Evolutionary conservation across 108 stramenopile species (phyloP).

Genomic region (Fistulifera pelliculosa): DNA sequence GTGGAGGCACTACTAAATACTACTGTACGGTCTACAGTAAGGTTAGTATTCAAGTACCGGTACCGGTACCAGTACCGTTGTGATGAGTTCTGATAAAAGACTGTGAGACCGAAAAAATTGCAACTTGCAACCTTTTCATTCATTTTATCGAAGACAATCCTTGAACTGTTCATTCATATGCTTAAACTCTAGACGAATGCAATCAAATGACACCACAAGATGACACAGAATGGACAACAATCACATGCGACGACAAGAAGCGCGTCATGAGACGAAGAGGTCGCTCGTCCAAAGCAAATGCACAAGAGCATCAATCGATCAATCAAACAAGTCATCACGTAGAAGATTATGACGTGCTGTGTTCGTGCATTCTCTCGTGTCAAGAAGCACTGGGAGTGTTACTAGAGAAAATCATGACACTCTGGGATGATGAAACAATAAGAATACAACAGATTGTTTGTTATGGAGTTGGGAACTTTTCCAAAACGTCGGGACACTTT

Average conservation of each 20-base stretch:
- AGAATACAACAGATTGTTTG: conserved; percentile 18
- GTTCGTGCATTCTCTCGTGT: background rate
- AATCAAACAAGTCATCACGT: conserved; percentile 3
- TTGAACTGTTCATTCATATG: too few relatives aligned
- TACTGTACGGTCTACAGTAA: too few relatives aligned
- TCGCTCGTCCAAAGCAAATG: background rate
- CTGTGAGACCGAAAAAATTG: too few relatives aligned
- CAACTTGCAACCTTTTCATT: too few relatives aligned
- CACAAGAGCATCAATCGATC: background rate
- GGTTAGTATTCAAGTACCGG: too few relatives aligned
- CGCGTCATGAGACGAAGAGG: conserved; percentile 6
- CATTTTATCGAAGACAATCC: too few relatives aligned
- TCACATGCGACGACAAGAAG: conserved; percentile 14
- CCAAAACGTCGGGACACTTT: background rate
- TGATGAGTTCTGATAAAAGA: too few relatives aligned
- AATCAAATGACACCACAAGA: background rate
- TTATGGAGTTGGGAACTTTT: conserved; percentile 44
- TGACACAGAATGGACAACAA: conserved; percentile 14
- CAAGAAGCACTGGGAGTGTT: background rate
- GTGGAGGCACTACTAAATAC: too few relatives aligned
- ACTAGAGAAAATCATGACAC: background rate
- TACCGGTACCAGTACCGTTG: too few relatives aligned
- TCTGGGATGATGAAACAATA: background rate
- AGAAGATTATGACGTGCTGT: background rate
- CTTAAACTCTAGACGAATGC: too few relatives aligned